phyloP scores from a whole-genome alignment of 352 stramenopile species.

The Globisporangium recalcitrans region DNA sequence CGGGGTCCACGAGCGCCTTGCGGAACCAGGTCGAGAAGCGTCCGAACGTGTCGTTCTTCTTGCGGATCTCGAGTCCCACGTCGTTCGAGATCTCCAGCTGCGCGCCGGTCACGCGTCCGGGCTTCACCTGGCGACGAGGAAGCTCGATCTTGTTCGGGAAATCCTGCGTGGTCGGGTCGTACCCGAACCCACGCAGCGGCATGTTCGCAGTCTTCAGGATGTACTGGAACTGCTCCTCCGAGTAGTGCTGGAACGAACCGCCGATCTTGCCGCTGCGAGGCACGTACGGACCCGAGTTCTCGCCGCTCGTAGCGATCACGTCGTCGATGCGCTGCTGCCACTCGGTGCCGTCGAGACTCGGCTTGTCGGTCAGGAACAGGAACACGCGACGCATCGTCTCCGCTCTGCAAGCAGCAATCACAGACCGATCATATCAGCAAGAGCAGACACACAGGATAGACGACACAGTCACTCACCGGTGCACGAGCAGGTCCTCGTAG shows the following conservation, averaged over 20 bases:
- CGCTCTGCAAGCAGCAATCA: constrained; percentile 18
- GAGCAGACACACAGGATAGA: neutral
- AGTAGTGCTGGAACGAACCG: constrained; percentile 79
- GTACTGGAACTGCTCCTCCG: constrained; percentile 78
- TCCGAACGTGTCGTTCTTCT: constrained; percentile 73
- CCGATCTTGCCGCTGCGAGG: constrained; percentile 84
- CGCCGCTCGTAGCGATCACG: constrained; percentile 47
- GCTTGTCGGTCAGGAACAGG: constrained; percentile 60
- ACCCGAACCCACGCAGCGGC: constrained; percentile 81
- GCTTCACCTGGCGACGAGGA: constrained; percentile 79
- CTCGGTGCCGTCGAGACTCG: constrained; percentile 65
- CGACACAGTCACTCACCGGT: constrained; percentile 32
- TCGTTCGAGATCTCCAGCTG: constrained; percentile 66
- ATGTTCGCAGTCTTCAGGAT: constrained; percentile 74
- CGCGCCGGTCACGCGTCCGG: constrained; percentile 35
- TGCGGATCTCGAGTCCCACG: constrained; percentile 57
- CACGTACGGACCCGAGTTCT: constrained; percentile 73
- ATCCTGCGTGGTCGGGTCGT: constrained; percentile 73
- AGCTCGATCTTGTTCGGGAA: constrained; percentile 69
- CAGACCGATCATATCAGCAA: neutral
- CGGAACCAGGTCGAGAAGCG: constrained; percentile 80
- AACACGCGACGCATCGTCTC: constrained; percentile 81
- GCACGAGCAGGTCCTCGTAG: constrained; percentile 88
- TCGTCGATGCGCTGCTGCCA: constrained; percentile 69
- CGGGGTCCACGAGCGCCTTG: constrained; percentile 63